Evolutionary conservation across 1,139 yeast genomes (phyloP).

Genomic region (Diutina mesorugosa): DNA sequence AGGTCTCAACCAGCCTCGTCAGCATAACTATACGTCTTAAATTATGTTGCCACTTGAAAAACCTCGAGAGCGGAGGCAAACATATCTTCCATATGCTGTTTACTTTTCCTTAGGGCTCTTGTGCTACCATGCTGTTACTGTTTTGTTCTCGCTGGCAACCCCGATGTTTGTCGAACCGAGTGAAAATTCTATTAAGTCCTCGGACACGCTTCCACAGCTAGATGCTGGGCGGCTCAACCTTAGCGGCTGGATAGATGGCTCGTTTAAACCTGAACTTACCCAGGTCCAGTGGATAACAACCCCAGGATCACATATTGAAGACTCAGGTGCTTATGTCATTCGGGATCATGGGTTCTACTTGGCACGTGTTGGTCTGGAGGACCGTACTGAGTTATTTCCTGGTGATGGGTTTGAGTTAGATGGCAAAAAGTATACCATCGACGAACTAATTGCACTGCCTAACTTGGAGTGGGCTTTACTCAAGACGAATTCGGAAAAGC

Average conservation of each 20-base stretch:
- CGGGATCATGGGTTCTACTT: slow-evolving; percentile 12
- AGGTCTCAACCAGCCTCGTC: neutral
- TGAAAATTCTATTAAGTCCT: neutral
- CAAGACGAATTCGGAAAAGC: slow-evolving; percentile 36
- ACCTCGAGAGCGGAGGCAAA: neutral
- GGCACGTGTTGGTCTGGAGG: slow-evolving; percentile 26
- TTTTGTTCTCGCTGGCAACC: neutral
- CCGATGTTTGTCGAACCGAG: neutral
- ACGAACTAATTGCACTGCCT: slow-evolving; percentile 48
- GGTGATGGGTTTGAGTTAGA: slow-evolving; percentile 31
- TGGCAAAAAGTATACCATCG: slow-evolving; percentile 31
- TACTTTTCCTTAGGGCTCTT: neutral
- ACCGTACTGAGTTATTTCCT: slow-evolving; percentile 32
- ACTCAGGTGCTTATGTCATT: slow-evolving; percentile 43
- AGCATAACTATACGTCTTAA: no score
- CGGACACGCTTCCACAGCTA: neutral
- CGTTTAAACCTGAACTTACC: slow-evolving; percentile 35
- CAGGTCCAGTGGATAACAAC: slow-evolving; percentile 58
- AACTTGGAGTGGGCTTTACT: slow-evolving; percentile 44
- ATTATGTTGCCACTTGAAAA: neutral
- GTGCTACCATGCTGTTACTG: neutral
- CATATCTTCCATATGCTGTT: neutral
- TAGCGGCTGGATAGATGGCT: slow-evolving; percentile 29
- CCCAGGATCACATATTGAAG: slow-evolving; percentile 28
- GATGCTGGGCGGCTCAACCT: slow-evolving; percentile 12